Conservation (phyloP, 1,284 basidiomycete genomes). For the Termitomyces sp. region DNA sequence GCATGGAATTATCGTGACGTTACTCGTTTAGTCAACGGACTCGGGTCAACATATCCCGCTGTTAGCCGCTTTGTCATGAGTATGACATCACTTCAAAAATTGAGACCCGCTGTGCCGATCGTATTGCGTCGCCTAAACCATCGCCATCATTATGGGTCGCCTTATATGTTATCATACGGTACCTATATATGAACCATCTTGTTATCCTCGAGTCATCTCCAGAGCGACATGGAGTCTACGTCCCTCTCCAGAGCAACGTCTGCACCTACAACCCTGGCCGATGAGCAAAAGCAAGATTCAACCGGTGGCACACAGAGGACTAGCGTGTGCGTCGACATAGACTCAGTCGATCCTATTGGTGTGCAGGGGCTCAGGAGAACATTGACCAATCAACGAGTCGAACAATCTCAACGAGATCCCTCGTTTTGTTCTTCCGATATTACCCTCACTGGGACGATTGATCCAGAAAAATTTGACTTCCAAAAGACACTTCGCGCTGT, state of each 20-base stretch:
- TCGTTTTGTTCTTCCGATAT: constrained; percentile 9
- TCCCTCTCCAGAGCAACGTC: constrained; percentile 7
- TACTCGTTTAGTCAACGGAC: not conserved
- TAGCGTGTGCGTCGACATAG: constrained; percentile 9
- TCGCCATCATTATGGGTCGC: not conserved
- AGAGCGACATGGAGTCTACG: constrained; percentile 4
- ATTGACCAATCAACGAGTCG: not conserved
- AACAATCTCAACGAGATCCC: not conserved
- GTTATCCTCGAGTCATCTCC: not conserved
- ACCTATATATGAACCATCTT: too few species aligned
- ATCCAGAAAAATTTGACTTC: constrained; percentile 23
- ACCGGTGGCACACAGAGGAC: not conserved
- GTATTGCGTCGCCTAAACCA: constrained; percentile 3
- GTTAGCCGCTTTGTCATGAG: constrained; percentile 3
- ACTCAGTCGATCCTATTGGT: constrained; percentile 11
- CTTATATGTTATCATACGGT: not conserved
- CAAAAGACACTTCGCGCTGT: constrained; percentile 22
- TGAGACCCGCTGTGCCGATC: constrained; percentile 1
- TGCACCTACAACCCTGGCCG: not conserved
- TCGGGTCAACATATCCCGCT: not conserved
- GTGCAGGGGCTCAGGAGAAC: constrained; percentile 10
- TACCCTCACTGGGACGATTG: constrained; percentile 7
- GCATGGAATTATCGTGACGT: not conserved
- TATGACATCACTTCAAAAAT: constrained; percentile 4
- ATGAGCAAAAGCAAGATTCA: not conserved